Conservation (phyloP, 2,329 filamentous ascomycete genomes). For the Nigrograna mackinnonii region DNA sequence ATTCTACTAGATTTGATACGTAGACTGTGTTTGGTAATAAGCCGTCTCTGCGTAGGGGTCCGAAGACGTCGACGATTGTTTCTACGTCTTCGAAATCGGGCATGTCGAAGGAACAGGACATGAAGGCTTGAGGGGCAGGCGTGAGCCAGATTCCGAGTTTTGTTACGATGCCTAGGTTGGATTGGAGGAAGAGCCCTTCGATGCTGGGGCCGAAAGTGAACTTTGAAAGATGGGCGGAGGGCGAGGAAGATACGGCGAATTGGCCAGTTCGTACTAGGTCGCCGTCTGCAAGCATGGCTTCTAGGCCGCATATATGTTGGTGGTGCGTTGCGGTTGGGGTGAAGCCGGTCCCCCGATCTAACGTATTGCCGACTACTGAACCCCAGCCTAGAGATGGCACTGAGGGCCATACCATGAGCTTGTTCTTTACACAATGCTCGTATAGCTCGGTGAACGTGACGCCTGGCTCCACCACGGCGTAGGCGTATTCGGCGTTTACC, state of each 20-base stretch:
- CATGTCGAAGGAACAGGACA: conserved; percentile 52
- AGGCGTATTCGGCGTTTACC: conserved; percentile 48
- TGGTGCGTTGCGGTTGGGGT: conserved; percentile 42
- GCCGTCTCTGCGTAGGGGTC: conserved; percentile 48
- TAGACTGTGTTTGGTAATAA: conserved; percentile 49
- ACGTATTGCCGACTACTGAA: conserved; percentile 39
- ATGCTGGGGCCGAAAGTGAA: conserved; percentile 43
- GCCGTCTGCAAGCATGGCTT: conserved; percentile 40
- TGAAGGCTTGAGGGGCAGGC: conserved; percentile 47
- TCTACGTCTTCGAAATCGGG: conserved; percentile 51
- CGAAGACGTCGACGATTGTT: conserved; percentile 50
- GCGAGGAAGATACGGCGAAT: conserved; percentile 46
- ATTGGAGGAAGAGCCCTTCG: conserved; percentile 55
- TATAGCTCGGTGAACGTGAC: conserved; percentile 34
- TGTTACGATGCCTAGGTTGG: conserved; percentile 56
- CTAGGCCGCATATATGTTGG: conserved; percentile 41
- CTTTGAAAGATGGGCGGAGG: conserved; percentile 42
- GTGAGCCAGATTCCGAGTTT: conserved; percentile 38
- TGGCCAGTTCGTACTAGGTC: conserved; percentile 40
- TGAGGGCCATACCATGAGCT: conserved; percentile 36
- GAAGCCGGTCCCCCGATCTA: conserved; percentile 48
- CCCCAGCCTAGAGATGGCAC: conserved; percentile 39
- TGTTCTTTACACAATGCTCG: conserved; percentile 32
- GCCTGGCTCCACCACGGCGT: conserved; percentile 48
- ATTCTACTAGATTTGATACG: conserved; percentile 52